Evolutionary conservation across 148 eudicot genomes (phyloP).

Genomic region (Hydrangea macrophylla): DNA sequence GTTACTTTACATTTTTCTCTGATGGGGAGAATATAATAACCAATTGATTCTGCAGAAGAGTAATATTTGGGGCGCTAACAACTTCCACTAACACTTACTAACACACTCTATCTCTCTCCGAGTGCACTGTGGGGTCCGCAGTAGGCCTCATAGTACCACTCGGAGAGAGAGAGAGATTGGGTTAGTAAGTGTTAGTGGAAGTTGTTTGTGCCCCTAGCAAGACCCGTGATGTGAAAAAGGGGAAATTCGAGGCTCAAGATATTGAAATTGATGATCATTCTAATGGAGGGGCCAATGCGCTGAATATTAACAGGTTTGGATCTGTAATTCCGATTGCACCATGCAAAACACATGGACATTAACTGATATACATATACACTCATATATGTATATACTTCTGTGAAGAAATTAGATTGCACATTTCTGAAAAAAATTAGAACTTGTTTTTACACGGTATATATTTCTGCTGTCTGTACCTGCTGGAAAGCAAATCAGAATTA

Average conservation of each 20-base stretch:
- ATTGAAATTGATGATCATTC: conserved; percentile 83
- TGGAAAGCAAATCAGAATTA: not conserved
- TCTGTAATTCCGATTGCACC: not conserved
- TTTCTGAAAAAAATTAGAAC: not conserved
- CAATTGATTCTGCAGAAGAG: conserved; percentile 48
- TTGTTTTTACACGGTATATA: not conserved
- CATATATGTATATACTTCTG: too few relatives aligned
- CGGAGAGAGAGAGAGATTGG: too few relatives aligned
- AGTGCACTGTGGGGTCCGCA: too few relatives aligned
- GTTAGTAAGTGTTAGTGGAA: too few relatives aligned
- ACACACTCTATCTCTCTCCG: too few relatives aligned
- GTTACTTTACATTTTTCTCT: not conserved
- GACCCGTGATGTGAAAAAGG: conserved; percentile 63
- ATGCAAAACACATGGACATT: not conserved
- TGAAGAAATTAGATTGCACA: not conserved
- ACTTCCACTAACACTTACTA: too few relatives aligned
- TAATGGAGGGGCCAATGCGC: conserved; percentile 94
- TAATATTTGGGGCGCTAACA: too few relatives aligned
- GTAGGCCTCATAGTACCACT: too few relatives aligned
- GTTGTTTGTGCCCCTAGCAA: too few relatives aligned
- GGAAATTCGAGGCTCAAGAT: conserved; percentile 29
- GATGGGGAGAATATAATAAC: conserved; percentile 12
- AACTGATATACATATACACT: too few relatives aligned
- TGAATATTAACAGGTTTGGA: conserved; percentile 80
- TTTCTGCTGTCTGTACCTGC: not conserved